Base-by-base conservation (phyloP, 768 basidiomycete species). In the Clavaria fumosa region DNA sequence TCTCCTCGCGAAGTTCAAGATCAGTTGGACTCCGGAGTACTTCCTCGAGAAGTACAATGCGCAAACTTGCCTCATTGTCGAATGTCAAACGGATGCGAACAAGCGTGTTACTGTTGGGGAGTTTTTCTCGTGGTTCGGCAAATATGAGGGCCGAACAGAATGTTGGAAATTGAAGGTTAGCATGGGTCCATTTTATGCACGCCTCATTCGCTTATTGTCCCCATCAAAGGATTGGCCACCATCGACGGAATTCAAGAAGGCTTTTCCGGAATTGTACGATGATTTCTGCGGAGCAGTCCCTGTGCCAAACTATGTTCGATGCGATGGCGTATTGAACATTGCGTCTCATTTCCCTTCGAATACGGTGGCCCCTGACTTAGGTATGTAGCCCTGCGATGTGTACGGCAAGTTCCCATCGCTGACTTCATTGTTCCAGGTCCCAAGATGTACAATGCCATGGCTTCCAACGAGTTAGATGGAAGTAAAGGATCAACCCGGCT, bases 361-460 rank as follows among this genome's bases (percentile, higher is more conserved):
- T 47, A 72, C 76, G 0, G 58, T 88, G 38, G 73, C 70, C 20
- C 85, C 85, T 12, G 89, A 89, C 51, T 66, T 89, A 9, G 77
- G 81, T 83, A 48, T 33, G 70, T 54, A 35, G 51, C 43, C 34
- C 46, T 47, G 24, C 41, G 40, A 34, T 46, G 36, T 22, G 38
- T 10, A n/a, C 22, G 14, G 15, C 33, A 23, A 23, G 11, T 27
- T 22, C 4, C 23, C 4, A 26, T 6, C 7, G 5, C 4, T 31
- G 15, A 11, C 19, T 5, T 37, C 26, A 28, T 49, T n/a, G n/a
- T 48, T 47, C 28, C 53, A 77, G 86, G 88, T 3, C 90, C 90
- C 1, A 95, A 93, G 59, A 82, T 91, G 84, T 95, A 95, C 57
- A 90, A 86, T 45, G 84, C 89, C 0, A 75, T 86, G 60, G 75